Base-by-base conservation (phyloP, 1,284 basidiomycete species). In the Boletus nobilissimus region DNA sequence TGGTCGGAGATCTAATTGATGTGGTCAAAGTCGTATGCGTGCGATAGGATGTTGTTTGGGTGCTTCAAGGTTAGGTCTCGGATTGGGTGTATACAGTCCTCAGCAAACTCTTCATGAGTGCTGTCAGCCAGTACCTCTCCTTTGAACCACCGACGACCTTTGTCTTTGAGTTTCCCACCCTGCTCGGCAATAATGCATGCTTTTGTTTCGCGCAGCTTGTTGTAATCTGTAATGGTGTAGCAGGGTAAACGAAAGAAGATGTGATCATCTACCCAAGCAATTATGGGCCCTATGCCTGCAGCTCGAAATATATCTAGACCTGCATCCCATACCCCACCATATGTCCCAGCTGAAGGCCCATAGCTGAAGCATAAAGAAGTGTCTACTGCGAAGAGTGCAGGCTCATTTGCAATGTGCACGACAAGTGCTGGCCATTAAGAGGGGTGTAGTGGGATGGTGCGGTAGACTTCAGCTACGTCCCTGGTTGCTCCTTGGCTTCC, bases 301-400 rank as follows among this genome's bases (percentile, higher is more conserved):
- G 64, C 26, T 26, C 14, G 8, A 6, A 78, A 13, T 0, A 79
- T 79, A 29, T 79, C 69, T 2, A 66, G 16, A 0, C 48, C 82
- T 0, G 86, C 86, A 79, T 89, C 87, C 1, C 73, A 82, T 0
- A 88, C 43, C 0, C 62, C 5, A 0, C 88, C 86, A 68, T 86
- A 89, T 0, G 82, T 69, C 0, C 89, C 87, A 0, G 83, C 82
- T 3, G 83, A 83, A 1, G 87, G 84, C 0, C 80, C 19, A 0
- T 84, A 76, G 0, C 88, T 86, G 70, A 81, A 78, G 10, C 66
- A 75, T 14, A 73, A 5, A 5, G 51, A 51, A 2, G 70, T 80
- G 43, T 80, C 73, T 16, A 78, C 71, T 32, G 48, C 65, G 9
- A 73, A 73, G 0, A n/a, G 65, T 13, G 51, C 14, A 0, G 69